Conservation (phyloP, 495 filamentous ascomycete genomes). For the Penicillium crystallinum region DNA sequence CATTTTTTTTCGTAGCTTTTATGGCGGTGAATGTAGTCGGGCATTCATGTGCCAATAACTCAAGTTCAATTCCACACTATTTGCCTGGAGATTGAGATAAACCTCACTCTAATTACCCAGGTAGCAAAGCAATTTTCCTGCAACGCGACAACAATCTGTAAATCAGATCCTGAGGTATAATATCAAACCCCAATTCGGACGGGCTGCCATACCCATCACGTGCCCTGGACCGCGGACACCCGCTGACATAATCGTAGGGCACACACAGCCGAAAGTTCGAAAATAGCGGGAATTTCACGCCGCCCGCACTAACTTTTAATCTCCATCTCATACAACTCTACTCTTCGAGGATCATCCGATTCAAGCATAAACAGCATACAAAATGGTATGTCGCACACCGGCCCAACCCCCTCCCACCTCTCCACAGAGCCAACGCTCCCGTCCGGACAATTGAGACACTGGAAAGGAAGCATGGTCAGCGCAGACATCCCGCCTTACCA, state of each 20-base stretch:
- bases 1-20: background rate
- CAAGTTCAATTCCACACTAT: background rate
- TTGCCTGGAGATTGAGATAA: too few relatives aligned
- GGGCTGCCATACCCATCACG: background rate
- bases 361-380: conserved; percentile 30
- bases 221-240: background rate
- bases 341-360: conserved; percentile 66
- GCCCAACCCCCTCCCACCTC: background rate
- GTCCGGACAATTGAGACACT: conserved; percentile 7
- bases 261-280: conserved; percentile 35
- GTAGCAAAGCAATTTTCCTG: too few relatives aligned
- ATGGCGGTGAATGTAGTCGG: background rate
- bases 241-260: conserved; percentile 37
- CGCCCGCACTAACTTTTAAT: conserved; percentile 19
- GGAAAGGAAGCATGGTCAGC: conserved; percentile 6
- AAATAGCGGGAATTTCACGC: conserved; percentile 23
- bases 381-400: conserved; percentile 34
- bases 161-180: too few relatives aligned
- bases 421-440: background rate
- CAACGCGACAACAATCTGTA: too few relatives aligned
- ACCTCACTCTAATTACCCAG: too few relatives aligned
- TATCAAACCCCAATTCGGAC: too few relatives aligned
- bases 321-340: conserved; percentile 22
- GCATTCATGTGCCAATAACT: background rate
- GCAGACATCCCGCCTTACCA: background rate